Evolutionary conservation across 768 basidiomycete genomes (phyloP).

Genomic region (Collybia sordida): DNA sequence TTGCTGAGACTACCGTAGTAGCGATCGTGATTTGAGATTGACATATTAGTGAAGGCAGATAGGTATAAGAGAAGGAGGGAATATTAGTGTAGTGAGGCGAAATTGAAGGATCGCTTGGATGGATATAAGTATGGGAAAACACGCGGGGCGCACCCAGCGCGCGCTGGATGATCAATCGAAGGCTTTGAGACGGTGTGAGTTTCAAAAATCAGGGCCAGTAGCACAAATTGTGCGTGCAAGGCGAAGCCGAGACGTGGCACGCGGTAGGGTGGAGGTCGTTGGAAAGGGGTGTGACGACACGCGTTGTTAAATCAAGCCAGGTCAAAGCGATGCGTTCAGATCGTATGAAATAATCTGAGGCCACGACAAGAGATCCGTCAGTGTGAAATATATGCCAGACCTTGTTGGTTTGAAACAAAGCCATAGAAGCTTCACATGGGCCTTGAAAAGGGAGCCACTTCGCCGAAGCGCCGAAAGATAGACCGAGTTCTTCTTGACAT

Average conservation of each 20-base stretch:
- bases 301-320: conserved; percentile 28
- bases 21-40: conserved; percentile 71
- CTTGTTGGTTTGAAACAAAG: conserved; percentile 32
- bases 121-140: conserved; percentile 44
- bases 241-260: conserved; percentile 34
- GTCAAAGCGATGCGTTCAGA: conserved; percentile 16
- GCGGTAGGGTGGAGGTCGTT: conserved; percentile 43
- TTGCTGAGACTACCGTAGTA: conserved; percentile 64
- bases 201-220: conserved; percentile 41
- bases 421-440: conserved; percentile 29
- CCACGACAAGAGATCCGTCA: conserved; percentile 11
- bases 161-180: conserved; percentile 18
- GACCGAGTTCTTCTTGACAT: conserved; percentile 16
- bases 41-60: conserved; percentile 65
- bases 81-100: conserved; percentile 46
- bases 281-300: conserved; percentile 27
- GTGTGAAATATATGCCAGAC: conserved; percentile 31
- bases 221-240: conserved; percentile 50
- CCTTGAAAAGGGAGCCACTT: conserved; percentile 20
- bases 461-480: conserved; percentile 20
- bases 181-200: conserved; percentile 34
- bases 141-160: conserved; percentile 19
- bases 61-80: conserved; percentile 57
- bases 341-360: conserved; percentile 20
- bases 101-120: conserved; percentile 46